A percentile compares a stretch with the other conserved stretches of the same genome.
phyloP scores from a whole-genome alignment of 768 basidiomycete species.

The Amyloporia xantha region DNA sequence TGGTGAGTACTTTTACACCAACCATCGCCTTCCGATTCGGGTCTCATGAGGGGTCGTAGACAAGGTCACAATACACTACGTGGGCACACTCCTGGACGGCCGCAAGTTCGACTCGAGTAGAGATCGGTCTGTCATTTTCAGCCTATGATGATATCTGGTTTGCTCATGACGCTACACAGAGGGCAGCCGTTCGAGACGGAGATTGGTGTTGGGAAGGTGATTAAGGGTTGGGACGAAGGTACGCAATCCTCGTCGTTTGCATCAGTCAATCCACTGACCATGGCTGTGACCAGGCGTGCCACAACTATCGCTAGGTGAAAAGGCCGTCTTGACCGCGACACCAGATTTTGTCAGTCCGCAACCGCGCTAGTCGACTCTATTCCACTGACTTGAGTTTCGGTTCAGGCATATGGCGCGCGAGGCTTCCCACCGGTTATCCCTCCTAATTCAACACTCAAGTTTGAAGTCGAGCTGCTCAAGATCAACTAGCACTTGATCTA shows the following conservation, averaged over 20 bases:
- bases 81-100: constrained; percentile 63
- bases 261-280: too few relatives aligned
- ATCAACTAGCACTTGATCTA: constrained; percentile 39
- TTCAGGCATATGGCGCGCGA: constrained; percentile 62
- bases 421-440: constrained; percentile 82
- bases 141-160: neutral
- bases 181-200: constrained; percentile 53
- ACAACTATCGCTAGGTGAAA: constrained; percentile 70
- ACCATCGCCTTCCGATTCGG: constrained; percentile 7
- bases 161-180: constrained; percentile 28
- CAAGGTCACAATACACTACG: constrained; percentile 71
- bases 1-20: constrained; percentile 40
- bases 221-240: constrained; percentile 92
- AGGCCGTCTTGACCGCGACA: constrained; percentile 57
- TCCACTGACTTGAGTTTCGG: neutral
- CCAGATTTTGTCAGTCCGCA: constrained; percentile 67
- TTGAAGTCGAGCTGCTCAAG: constrained; percentile 78
- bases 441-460: constrained; percentile 62
- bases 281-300: constrained; percentile 60
- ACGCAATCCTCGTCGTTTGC: too few relatives aligned
- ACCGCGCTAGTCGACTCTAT: neutral
- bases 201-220: constrained; percentile 79
- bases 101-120: constrained; percentile 68
- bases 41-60: constrained; percentile 32
- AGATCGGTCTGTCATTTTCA: constrained; percentile 50